Conservation (phyloP, 768 basidiomycete species). For the Albatrellus ellisii region DNA sequence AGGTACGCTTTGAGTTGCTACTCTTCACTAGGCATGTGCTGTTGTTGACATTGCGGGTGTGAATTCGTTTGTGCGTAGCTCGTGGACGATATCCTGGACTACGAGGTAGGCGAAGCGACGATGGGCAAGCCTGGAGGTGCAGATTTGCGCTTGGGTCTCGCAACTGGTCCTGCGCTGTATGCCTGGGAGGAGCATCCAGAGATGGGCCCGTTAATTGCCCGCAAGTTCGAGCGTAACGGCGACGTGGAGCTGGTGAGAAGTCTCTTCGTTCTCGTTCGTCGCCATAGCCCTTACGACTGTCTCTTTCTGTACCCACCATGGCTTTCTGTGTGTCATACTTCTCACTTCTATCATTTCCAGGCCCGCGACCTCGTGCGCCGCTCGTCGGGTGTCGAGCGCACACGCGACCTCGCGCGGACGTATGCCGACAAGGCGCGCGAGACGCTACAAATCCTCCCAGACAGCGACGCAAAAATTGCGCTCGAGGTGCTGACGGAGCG, state of each 20-base stretch:
- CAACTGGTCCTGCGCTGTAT: conserved; percentile 77
- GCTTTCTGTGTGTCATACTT: neutral
- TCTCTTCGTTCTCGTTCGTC: no score
- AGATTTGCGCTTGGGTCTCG: conserved; percentile 47
- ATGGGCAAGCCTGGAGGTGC: conserved; percentile 85
- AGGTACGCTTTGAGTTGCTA: conserved; percentile 34
- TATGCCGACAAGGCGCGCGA: conserved; percentile 73
- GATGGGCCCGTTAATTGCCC: conserved; percentile 62
- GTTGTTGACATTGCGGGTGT: neutral
- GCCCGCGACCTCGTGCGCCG: conserved; percentile 51
- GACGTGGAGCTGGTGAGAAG: conserved; percentile 74
- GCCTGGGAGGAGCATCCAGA: conserved; percentile 78
- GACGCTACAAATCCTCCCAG: conserved; percentile 56
- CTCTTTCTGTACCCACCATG: neutral
- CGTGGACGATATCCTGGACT: conserved; percentile 92
- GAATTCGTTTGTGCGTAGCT: conserved; percentile 36
- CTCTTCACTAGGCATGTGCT: neutral
- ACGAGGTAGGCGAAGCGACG: conserved; percentile 54
- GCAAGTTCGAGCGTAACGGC: conserved; percentile 64
- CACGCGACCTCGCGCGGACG: conserved; percentile 55
- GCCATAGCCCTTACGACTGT: no score
- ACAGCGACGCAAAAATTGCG: conserved; percentile 69
- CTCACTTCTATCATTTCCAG: conserved; percentile 23
- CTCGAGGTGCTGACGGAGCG: conserved; percentile 58
- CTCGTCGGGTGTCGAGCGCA: conserved; percentile 69